Evolutionary conservation across 1,284 basidiomycete species (phyloP), one percentile per base, ranked within the genome.

Genomic region (Ustilago lituana): DNA sequence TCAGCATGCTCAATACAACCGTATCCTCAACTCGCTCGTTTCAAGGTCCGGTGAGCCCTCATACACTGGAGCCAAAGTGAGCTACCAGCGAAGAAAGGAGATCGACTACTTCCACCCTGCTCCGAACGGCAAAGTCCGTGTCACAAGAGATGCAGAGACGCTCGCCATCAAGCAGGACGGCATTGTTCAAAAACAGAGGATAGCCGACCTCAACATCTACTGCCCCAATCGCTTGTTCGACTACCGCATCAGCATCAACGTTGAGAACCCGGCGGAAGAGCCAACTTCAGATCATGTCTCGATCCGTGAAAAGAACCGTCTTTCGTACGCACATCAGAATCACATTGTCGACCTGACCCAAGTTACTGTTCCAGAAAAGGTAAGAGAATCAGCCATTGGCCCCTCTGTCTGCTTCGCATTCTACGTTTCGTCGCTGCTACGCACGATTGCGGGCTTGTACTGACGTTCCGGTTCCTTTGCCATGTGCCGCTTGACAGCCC

Each of bases 321-420:
- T 97, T 77, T 92, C 91, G 72, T 98, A 98, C 82, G 85, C 89
- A 2, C 94, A 98, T 83, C 93, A 97, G 83, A 89, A 94, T 64
- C 93, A 93, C 81, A 87, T 87, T 73, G 90, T 98, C 66, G 95
- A 98, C 83, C 86, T 98, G 41, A 98, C 95, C 0, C 92, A 94
- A 82, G 95, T 98, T 45, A 88, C 72, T 53, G 32, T 73, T 70
- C n/a, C 78, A 27, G 69, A 76, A 24, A 71, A 67, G 33, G 75
- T 76, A 33, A 59, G 62, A 15, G 5, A 11, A 2, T 2, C 14
- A 24, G 27, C 20, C 14, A 24, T 35, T 46, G 15, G 41, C 14
- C 19, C 43, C n/a, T n/a, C n/a, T n/a, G n/a, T n/a, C n/a, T n/a
- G n/a, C n/a, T n/a, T n/a, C n/a, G n/a, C n/a, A n/a, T n/a, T n/a